A percentile compares a stretch with the other conserved stretches of the same genome.
Conservation (phyloP, 169 alveolate genomes). For the Miamiensis avidus region DNA sequence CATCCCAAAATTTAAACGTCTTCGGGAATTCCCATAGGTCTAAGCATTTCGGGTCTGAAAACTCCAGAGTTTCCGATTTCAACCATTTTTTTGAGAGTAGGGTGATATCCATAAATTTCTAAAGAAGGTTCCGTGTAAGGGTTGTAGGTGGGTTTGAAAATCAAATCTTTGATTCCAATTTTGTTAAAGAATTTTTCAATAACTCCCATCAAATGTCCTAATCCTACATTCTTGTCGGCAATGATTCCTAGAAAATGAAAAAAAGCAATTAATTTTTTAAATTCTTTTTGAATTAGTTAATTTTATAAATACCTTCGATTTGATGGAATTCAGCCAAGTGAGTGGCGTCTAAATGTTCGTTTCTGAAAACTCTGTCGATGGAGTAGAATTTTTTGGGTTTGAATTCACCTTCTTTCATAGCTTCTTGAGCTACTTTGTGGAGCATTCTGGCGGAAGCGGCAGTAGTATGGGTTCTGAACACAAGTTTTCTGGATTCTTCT, state of each 20-base stretch:
- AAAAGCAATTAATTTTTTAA: too few species aligned
- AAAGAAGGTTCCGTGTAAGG: constrained; percentile 99
- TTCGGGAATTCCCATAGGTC: constrained; percentile 98
- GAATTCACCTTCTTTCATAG: constrained; percentile 74
- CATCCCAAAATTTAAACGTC: constrained; percentile 98
- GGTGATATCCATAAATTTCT: constrained; percentile 99
- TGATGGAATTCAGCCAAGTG: constrained; percentile 99
- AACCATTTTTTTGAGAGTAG: constrained; percentile 84
- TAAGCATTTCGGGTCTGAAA: constrained; percentile 99
- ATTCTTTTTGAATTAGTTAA: too few species aligned
- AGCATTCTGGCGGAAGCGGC: constrained; percentile 97
- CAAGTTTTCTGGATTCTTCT: constrained; percentile 85
- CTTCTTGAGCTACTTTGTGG: constrained; percentile 92
- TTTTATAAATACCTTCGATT: constrained; percentile 57
- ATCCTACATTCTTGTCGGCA: constrained; percentile 92
- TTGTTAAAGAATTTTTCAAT: constrained; percentile 90
- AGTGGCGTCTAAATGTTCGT: constrained; percentile 99
- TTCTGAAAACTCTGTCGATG: constrained; percentile 99
- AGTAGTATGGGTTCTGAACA: constrained; percentile 99
- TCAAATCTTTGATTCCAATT: constrained; percentile 92
- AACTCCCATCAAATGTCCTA: constrained; percentile 92
- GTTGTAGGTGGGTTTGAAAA: constrained; percentile 99
- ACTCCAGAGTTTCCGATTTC: constrained; percentile 99
- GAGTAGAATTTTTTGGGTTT: constrained; percentile 96
- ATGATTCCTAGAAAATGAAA: constrained; percentile 91